Base-by-base conservation (phyloP, 164 flowering plant genomes). In the Echeveria elegans region DNA sequence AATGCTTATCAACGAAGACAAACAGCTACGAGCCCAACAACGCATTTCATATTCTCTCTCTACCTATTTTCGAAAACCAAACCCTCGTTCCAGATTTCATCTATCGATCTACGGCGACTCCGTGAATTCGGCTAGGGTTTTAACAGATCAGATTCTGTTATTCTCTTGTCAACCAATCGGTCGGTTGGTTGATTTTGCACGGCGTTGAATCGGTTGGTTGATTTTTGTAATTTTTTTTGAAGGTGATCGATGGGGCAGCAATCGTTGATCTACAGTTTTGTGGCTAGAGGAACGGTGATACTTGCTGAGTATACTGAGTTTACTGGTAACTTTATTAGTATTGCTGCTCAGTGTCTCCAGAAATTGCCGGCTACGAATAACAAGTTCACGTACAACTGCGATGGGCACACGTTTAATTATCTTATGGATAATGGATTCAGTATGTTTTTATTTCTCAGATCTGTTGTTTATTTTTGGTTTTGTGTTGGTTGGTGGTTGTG, bases 221-320 rank as follows among this genome's bases (percentile, higher is more conserved):
- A n/a, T n/a, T n/a, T n/a, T n/a, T n/a, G n/a, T n/a, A 52, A 52
- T 23, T 10, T 7, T 9, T 8, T 29, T 56, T 12, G 19, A 18
- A 9, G 16, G 31, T 56, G 16, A 56, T 56, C 32, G 61, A 56
- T 56, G 61, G 61, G 61, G 31, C 61, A 56, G 31, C 61, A 56
- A 23, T 28, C 61, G 61, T 56, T 56, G 61, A 56, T 56, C 61
- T 56, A 56, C 61, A 56, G 61, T 19, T 56, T 56, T 28, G 61
- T 56, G 19, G 61, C 61, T 56, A 29, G 61, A 56, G 61, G 61
- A 15, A 56, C 61, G 16, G 61, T 56, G 32, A 56, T 56, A 3
- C 61, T 56, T 24, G 61, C 61, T 26, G 61, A 56, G 32, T 56
- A 28, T 28, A 56, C 61, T 56, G 61, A 56, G 19, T 56, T 56